phyloP scores from a whole-genome alignment of 495 filamentous ascomycete genomes.

The Podospora australis region DNA sequence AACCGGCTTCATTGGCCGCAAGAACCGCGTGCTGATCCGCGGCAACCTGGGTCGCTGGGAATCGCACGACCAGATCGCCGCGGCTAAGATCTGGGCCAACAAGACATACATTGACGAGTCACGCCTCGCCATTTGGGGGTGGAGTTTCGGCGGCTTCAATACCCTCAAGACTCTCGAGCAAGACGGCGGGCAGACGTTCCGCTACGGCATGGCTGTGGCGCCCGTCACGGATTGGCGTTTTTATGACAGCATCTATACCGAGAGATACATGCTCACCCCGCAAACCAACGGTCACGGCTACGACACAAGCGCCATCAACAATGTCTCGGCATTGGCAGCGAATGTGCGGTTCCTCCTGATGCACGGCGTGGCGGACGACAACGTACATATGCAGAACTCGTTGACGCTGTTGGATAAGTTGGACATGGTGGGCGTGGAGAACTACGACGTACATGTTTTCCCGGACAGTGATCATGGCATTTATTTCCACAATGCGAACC shows the following conservation, averaged over 20 bases:
- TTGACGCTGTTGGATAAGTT: conserved; percentile 79
- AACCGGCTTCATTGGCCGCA: conserved; percentile 83
- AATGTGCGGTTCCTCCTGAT: conserved; percentile 87
- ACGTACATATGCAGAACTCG: conserved; percentile 93
- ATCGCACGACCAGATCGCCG: conserved; percentile 82
- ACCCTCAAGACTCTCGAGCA: conserved; percentile 92
- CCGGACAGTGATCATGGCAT: conserved; percentile 96
- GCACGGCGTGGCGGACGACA: conserved; percentile 93
- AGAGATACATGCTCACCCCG: conserved; percentile 92
- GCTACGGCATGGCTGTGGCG: conserved; percentile 95
- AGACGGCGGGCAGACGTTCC: conserved; percentile 84
- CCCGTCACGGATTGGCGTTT: conserved; percentile 96
- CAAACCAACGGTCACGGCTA: conserved; percentile 76
- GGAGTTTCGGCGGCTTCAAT: conserved; percentile 96
- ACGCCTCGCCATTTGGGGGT: conserved; percentile 92
- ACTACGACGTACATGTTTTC: conserved; percentile 95
- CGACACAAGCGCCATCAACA: conserved; percentile 62
- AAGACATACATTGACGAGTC: conserved; percentile 79
- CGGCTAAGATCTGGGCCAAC: conserved; percentile 75
- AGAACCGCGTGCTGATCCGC: conserved; percentile 73
- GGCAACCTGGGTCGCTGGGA: conserved; percentile 82
- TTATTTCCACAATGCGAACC: conserved; percentile 87
- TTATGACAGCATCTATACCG: conserved; percentile 94
- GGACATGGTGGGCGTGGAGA: conserved; percentile 76
- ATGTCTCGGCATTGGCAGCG: conserved; percentile 59